These are phyloP conservation scores for Coriaria nepalensis DNA, from an alignment of 306 rosid genomes.

Conservation along the genomic window DNA sequence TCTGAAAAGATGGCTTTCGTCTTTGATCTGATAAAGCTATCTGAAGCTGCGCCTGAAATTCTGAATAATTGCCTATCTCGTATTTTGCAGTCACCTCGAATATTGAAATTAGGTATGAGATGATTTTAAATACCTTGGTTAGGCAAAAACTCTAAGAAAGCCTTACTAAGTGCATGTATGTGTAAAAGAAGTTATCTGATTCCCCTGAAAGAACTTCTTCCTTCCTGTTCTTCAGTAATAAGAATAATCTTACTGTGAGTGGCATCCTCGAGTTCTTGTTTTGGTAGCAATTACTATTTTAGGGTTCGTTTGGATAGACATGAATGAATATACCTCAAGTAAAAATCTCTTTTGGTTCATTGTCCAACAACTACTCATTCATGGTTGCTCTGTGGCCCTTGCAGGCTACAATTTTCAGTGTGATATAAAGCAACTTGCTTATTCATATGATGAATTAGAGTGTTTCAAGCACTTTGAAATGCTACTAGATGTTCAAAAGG, in stretches of 20 bases:
- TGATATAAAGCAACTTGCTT: slow-evolving; percentile 74
- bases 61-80: slow-evolving; percentile 54
- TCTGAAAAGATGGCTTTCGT: slow-evolving; percentile 62
- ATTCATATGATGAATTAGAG: slow-evolving; percentile 50
- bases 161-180: background rate
- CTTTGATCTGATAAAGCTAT: slow-evolving; percentile 74
- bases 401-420: slow-evolving; percentile 89
- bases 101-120: slow-evolving; percentile 80
- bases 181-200: background rate
- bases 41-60: slow-evolving; percentile 40
- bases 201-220: background rate
- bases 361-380: slow-evolving; percentile 7
- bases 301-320: no score
- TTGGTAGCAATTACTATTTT: no score
- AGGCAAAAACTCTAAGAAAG: background rate
- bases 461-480: slow-evolving; percentile 78
- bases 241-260: no score
- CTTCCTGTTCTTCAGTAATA: no score
- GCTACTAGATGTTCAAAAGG: slow-evolving; percentile 72
- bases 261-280: background rate
- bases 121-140: slow-evolving; percentile 8
- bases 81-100: slow-evolving; percentile 62
- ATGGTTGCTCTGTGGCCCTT: slow-evolving; percentile 17
- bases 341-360: background rate
- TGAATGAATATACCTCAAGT: no score